Percentiles rank a stretch among this genome's conserved stretches.
phyloP scores from a whole-genome alignment of 208 protist species.

The Entamoeba dispar region DNA sequence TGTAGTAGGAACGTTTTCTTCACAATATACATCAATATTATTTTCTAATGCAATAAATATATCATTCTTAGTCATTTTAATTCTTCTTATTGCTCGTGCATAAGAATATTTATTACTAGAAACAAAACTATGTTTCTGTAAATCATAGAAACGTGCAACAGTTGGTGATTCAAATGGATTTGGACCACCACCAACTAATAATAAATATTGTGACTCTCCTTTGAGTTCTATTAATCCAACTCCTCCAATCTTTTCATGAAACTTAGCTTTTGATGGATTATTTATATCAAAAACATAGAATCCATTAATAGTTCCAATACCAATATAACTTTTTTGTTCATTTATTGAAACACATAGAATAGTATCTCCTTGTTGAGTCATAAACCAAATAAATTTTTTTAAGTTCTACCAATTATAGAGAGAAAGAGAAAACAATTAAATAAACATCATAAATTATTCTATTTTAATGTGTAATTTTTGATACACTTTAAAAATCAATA shows the following conservation, averaged over 20 bases:
- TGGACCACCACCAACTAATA: not conserved
- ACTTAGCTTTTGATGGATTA: not conserved
- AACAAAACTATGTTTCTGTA: not conserved
- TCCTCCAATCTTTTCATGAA: not conserved
- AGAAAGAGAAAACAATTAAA: too few species aligned
- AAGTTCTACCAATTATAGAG: too few species aligned
- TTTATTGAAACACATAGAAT: not conserved
- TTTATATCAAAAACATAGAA: not conserved
- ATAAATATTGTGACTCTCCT: not conserved
- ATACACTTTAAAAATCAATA: too few species aligned
- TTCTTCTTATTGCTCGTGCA: not conserved
- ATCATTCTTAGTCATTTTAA: not conserved
- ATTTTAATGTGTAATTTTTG: too few species aligned
- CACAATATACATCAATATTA: not conserved
- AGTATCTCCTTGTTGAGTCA: not conserved
- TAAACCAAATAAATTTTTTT: too few species aligned
- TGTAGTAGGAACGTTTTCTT: not conserved
- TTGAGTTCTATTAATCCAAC: not conserved
- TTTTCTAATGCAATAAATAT: not conserved
- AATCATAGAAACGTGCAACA: not conserved
- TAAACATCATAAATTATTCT: too few species aligned
- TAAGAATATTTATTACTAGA: not conserved
- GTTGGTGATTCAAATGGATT: not conserved
- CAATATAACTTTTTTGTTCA: not conserved
- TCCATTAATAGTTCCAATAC: not conserved